These are phyloP conservation scores for Xerocomellus intermedius DNA, from an alignment of 768 basidiomycete genomes.

Conservation along the genomic window DNA sequence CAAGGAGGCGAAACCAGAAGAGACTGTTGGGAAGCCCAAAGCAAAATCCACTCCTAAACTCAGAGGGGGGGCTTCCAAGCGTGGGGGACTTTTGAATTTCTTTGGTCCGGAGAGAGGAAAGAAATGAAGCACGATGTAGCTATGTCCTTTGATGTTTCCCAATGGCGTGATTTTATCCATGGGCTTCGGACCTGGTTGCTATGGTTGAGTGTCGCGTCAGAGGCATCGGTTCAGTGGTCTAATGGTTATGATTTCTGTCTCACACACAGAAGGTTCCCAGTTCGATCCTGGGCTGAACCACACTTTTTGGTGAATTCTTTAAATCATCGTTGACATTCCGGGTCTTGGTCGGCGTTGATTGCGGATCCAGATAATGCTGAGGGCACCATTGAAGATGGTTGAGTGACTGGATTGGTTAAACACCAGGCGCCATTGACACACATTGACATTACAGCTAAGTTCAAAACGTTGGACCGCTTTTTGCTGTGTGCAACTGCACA, in stretches of 20 bases:
- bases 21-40: conserved; percentile 16
- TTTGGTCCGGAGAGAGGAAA: conserved; percentile 32
- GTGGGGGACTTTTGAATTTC: conserved; percentile 32
- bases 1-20: conserved; percentile 20
- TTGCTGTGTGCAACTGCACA: too few relatives aligned
- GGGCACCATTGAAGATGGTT: neutral
- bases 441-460: too few relatives aligned
- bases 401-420: neutral
- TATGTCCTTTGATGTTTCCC: neutral
- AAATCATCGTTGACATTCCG: neutral
- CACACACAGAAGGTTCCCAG: conserved; percentile 50
- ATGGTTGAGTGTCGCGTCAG: rapidly evolving
- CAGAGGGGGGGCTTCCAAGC: conserved; percentile 23
- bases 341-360: neutral
- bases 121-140: conserved; percentile 16
- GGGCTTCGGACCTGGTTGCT: neutral
- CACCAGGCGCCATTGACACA: too few relatives aligned
- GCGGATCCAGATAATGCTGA: neutral
- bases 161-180: too few relatives aligned
- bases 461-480: too few relatives aligned
- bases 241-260: conserved; percentile 51
- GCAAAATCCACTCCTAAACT: conserved; percentile 15
- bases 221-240: conserved; percentile 39
- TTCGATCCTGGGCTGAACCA: conserved; percentile 47
- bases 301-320: neutral